Evolutionary conservation across 2,329 filamentous ascomycete species (phyloP).

Genomic region (Aaosphaeria arxii): DNA sequence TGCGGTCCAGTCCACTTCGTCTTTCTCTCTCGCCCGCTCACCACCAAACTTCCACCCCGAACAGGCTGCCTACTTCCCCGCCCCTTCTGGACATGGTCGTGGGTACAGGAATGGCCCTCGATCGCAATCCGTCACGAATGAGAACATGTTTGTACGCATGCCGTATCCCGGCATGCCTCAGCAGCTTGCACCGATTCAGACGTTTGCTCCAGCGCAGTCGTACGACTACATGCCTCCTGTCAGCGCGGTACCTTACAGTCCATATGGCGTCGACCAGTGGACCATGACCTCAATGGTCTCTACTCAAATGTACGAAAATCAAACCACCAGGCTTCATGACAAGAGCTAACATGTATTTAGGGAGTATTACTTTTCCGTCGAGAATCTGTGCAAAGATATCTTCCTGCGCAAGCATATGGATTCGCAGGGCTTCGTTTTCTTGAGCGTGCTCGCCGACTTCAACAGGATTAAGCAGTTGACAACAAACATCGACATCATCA

Average conservation of each 20-base stretch:
- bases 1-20: constrained; percentile 26
- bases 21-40: constrained; percentile 36
- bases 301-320: constrained; percentile 51
- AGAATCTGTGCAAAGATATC: constrained; percentile 91
- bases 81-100: constrained; percentile 29
- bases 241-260: constrained; percentile 57
- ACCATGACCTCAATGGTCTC: constrained; percentile 57
- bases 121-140: constrained; percentile 61
- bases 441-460: constrained; percentile 80
- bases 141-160: constrained; percentile 48
- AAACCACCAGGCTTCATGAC: neutral
- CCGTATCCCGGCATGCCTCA: constrained; percentile 28
- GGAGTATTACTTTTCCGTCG: constrained; percentile 95
- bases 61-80: constrained; percentile 29
- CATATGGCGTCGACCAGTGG: constrained; percentile 58
- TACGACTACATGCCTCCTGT: constrained; percentile 60
- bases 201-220: constrained; percentile 49
- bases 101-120: constrained; percentile 52
- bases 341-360: constrained; percentile 41
- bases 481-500: constrained; percentile 69
- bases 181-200: constrained; percentile 44
- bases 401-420: constrained; percentile 92
- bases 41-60: constrained; percentile 35
- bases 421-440: constrained; percentile 82
- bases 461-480: constrained; percentile 75